Percentiles rank a stretch among this genome's conserved stretches.
phyloP scores from a whole-genome alignment of 129 eudicot genomes.

The Gnaphalium uliginosum region DNA sequence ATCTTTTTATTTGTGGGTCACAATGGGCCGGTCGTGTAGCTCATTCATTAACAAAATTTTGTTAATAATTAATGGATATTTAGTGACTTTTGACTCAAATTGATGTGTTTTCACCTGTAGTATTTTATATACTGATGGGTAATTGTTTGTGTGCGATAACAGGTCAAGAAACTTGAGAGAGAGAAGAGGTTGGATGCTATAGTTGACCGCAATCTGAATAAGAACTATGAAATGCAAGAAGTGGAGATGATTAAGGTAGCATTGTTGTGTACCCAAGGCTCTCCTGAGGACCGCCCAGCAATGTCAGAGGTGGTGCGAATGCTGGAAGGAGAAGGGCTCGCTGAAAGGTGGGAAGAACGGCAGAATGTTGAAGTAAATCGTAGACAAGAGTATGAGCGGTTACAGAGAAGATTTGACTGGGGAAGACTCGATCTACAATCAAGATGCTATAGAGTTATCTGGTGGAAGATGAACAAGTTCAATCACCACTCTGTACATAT shows the following conservation, averaged over 20 bases:
- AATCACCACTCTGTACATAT: constrained; percentile 14
- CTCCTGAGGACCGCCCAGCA: constrained; percentile 88
- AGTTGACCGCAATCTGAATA: constrained; percentile 63
- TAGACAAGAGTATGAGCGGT: constrained; percentile 77
- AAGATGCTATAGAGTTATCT: constrained; percentile 86
- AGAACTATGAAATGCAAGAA: constrained; percentile 56
- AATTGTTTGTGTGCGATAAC: constrained; percentile 3
- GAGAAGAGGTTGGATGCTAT: constrained; percentile 75
- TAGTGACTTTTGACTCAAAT: neutral
- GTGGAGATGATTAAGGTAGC: constrained; percentile 97
- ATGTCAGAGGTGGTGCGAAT: constrained; percentile 96
- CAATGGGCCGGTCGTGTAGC: too few relatives aligned
- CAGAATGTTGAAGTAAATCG: constrained; percentile 75
- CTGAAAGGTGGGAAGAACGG: constrained; percentile 99
- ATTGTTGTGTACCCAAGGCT: constrained; percentile 85
- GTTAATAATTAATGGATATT: too few relatives aligned
- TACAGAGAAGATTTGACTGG: constrained; percentile 95
- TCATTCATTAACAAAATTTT: too few relatives aligned
- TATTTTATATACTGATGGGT: neutral
- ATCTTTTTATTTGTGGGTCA: too few relatives aligned
- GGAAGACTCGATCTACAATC: constrained; percentile 81
- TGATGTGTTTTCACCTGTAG: neutral
- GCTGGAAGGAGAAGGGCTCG: constrained; percentile 98
- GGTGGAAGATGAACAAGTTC: constrained; percentile 68
- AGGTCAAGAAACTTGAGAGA: constrained; percentile 90